Base-by-base conservation (phyloP, 2,329 filamentous ascomycete genomes). In the Arthroderma sp. region DNA sequence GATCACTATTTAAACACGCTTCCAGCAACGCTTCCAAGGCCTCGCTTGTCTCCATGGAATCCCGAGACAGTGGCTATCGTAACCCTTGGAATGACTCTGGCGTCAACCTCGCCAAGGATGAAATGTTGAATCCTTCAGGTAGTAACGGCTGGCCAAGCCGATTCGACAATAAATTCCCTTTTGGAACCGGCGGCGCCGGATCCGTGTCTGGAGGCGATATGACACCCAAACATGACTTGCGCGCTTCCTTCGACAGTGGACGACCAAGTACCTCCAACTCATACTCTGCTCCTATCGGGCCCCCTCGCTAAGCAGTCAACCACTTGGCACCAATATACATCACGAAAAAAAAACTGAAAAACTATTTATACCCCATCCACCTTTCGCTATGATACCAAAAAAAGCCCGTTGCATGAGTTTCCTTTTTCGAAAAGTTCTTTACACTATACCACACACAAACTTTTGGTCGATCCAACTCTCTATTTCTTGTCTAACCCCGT, bases 81-180 rank as follows among this genome's bases (percentile, higher is more conserved):
- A 95, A 96, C 74, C 91, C 91, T 61, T 97, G 91, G 91, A 96
- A 96, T 71, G 91, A 97, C 71, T 95, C 89, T 68, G 91, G 91
- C 66, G 90, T 96, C 69, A 96, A 96, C 70, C 83, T 96, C 64
- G 80, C 87, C 61, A 91, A 96, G 66, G 89, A 95, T 63, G 90
- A 96, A 65, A 66, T 74, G 58, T 77, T 80, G 70, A 81, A 82
- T 63, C 81, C 82, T 65, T 51, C 44, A 31, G 44, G 44, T 4
- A 81, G 81, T 68, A 79, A 72, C 67, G 74, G 74, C 72, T 82
- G 70, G 76, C 75, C 72, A 65, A 58, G 57, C 54, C 74, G 74
- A 63, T 77, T 75, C 72, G 86, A 71, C 79, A 87, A 75, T 66
- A 83, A 83, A 72, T 83, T 83, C 73, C 79, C 81, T 69, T 83